Percentiles rank a stretch among this genome's conserved stretches.
phyloP scores from a whole-genome alignment of 345 rosid genomes.

The Salix koriyanagi region DNA sequence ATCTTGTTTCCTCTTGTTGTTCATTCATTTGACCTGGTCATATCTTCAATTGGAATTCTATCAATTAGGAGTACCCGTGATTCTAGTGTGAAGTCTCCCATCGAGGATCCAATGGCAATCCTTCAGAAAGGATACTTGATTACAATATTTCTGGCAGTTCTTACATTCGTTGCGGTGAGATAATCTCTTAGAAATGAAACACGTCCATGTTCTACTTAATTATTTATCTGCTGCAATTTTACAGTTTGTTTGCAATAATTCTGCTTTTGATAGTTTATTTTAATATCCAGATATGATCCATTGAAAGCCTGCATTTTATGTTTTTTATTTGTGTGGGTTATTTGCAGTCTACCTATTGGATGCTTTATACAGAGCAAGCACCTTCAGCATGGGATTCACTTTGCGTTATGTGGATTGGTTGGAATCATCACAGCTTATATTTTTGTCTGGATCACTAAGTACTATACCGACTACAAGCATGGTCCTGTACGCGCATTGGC shows the following conservation, averaged over 20 bases:
- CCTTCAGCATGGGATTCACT: constrained; percentile 97
- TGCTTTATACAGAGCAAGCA: constrained; percentile 94
- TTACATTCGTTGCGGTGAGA: constrained; percentile 81
- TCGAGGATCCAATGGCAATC: constrained; percentile 94
- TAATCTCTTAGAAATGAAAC: constrained; percentile 19
- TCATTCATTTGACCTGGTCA: constrained; percentile 92
- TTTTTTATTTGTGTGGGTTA: constrained; percentile 7
- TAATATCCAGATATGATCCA: constrained; percentile 1
- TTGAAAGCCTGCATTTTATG: not conserved
- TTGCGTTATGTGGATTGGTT: constrained; percentile 92
- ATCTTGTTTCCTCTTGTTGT: constrained; percentile 96
- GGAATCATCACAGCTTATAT: constrained; percentile 90
- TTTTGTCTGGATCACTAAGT: constrained; percentile 91
- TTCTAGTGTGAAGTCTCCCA: constrained; percentile 60
- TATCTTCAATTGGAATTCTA: constrained; percentile 85
- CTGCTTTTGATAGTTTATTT: not conserved
- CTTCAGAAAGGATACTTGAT: constrained; percentile 97
- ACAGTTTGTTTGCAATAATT: not conserved
- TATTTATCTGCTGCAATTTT: not conserved
- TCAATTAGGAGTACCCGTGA: constrained; percentile 83
- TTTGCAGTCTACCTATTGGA: constrained; percentile 91
- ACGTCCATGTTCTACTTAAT: not conserved
- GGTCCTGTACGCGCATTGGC: constrained; percentile 94
- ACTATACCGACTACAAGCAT: constrained; percentile 96
- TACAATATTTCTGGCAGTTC: constrained; percentile 76